Evolutionary conservation across 2,329 filamentous ascomycete genomes (phyloP), one percentile per base, ranked within the genome.

Genomic region (Uncinocarpus reesii): DNA sequence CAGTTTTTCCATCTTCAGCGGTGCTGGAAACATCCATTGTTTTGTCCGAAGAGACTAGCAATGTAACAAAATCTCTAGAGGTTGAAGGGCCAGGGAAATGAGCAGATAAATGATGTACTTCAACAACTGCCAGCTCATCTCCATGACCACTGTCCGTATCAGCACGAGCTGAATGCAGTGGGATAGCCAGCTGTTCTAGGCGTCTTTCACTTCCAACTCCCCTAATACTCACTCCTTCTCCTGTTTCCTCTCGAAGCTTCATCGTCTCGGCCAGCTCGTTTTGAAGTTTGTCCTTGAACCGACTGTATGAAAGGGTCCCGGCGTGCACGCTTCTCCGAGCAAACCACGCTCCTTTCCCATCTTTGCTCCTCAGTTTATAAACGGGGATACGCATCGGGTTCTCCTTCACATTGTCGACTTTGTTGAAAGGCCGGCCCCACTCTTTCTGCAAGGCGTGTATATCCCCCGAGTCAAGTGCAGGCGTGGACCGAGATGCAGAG

Each of bases 61-160:
- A 68, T 3, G 85, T 84, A 44, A 95, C 79, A 63, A 95, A 95
- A 60, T 95, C 90, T 64, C 90, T 74, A 0, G 90, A 84, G 1
- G 88, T 80, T 0, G 86, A 92, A 2, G 90, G 90, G 0, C 86
- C 86, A 0, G 89, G 88, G 57, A 95, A 95, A 61, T 92, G 84
- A 2, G 88, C 88, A 18, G 86, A 90, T 1, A 95, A 75, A 60
- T 90, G 81, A 59, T 86, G 94, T 3, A 95, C 86, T 80, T 62
- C 56, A 13, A 63, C 44, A 28, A 49, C 44, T 50, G 38, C 52
- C n/a, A 53, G 51, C 47, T 43, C 31, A 7, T 47, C 24, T n/a
- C 5, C 45, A n/a, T 20, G 11, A 8, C 35, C 26, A 31, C 35
- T 15, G 11, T 7, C n/a, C 4, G 44, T 23, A 4, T 37, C 16